Conservation (phyloP, 352 stramenopile species). For the Saprolegnia parasitica region DNA sequence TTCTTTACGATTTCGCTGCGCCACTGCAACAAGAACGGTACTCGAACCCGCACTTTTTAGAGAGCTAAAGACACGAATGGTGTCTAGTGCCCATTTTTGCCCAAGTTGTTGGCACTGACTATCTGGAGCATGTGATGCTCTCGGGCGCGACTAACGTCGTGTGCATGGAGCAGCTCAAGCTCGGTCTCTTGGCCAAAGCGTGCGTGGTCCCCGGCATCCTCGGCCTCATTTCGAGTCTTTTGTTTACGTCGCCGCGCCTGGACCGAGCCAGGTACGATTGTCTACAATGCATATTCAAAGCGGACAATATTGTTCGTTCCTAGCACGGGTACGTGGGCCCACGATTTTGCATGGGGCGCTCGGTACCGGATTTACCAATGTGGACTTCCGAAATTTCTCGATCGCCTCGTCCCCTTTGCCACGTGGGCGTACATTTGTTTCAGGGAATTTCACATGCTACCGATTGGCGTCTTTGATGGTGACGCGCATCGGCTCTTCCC, state of each 20-base stretch:
- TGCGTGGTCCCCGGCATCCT: slow-evolving; percentile 66
- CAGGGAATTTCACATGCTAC: slow-evolving; percentile 55
- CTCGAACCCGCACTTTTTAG: neutral
- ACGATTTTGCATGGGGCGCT: slow-evolving; percentile 54
- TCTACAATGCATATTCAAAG: slow-evolving; percentile 1
- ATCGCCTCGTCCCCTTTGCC: slow-evolving; percentile 45
- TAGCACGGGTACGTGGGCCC: slow-evolving; percentile 37
- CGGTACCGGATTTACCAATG: slow-evolving; percentile 49
- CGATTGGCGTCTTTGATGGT: slow-evolving; percentile 52
- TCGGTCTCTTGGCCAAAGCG: slow-evolving; percentile 69
- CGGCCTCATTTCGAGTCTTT: slow-evolving; percentile 67
- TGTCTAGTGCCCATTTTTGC: slow-evolving; percentile 53
- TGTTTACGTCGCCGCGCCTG: slow-evolving; percentile 45
- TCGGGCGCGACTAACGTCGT: slow-evolving; percentile 63
- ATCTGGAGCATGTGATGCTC: slow-evolving; percentile 64
- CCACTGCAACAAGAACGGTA: slow-evolving; percentile 67
- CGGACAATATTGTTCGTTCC: neutral
- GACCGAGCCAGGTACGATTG: slow-evolving; percentile 43
- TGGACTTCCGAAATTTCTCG: slow-evolving; percentile 44
- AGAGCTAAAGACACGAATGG: neutral
- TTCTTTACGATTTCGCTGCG: slow-evolving; percentile 71
- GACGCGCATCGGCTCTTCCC: slow-evolving; percentile 24
- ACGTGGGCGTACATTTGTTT: slow-evolving; percentile 55
- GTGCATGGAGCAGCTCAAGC: slow-evolving; percentile 69
- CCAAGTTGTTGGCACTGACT: slow-evolving; percentile 72